Evolutionary conservation across 1,284 basidiomycete genomes (phyloP), one percentile per base, ranked within the genome.

Genomic region (Tremellales sp.): DNA sequence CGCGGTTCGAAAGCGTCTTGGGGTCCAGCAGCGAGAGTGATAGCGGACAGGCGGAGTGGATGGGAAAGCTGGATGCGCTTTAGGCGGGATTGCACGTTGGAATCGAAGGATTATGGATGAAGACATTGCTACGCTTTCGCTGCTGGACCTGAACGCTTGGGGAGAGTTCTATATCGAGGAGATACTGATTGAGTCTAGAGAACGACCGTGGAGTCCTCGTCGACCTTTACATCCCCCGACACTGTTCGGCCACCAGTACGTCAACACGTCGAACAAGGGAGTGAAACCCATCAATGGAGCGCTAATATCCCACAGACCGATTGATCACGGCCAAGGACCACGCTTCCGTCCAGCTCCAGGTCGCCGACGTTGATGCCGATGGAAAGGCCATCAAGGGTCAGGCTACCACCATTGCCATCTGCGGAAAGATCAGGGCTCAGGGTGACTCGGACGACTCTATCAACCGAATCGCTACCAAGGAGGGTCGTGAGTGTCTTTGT

Each of bases 181-280:
- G 10, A 31, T 31, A 15, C 15, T 31, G 29, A 8, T 31, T 31
- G 29, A 8, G 29, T 8, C 8, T 31, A 65, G 64, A 65, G 61
- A 65, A 62, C 64, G 65, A 68, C 58, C 64, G 97, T 89, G 93
- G 94, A 81, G 82, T 90, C 76, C 93, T 98, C 76, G 94, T 98
- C 74, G 94, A 98, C 83, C 91, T 98, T 78, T 98, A 98, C 82
- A 72, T 98, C 75, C 94, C 94, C 76, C 90, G 94, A 82, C 97
- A 98, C 80, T 98, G 96, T 79, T 83, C 89, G 76, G 89, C 91
- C 56, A 96, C 89, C 66, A 91, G 89, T 92, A 73, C 73, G 87
- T 82, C n/a, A 25, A 4, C 21, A 17, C 36, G 35, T 42, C 13
- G 21, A 24, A 21, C 43, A 40, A 21, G 4, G 17, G 8, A 7